Percentiles rank a stretch among this genome's conserved stretches.
Conservation (phyloP, 108 stramenopile species). For the Schizochytrium sp. region DNA sequence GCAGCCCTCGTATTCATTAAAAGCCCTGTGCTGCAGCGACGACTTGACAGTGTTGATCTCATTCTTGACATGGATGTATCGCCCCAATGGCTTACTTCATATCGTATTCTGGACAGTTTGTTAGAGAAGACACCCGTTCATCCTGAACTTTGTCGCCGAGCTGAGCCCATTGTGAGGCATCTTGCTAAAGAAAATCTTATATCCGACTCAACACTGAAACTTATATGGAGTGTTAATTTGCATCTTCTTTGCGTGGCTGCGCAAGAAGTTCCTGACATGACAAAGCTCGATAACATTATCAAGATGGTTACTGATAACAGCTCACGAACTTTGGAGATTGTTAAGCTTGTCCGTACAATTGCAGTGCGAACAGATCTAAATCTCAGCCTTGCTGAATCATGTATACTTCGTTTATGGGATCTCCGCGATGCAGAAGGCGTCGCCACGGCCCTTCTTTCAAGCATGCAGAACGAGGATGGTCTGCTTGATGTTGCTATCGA, state of each 20-base stretch:
- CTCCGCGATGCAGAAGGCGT: slow-evolving; percentile 22
- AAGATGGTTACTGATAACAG: not conserved
- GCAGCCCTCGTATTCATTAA: slow-evolving; percentile 1
- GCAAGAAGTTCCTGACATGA: not conserved
- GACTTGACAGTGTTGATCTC: slow-evolving; percentile 5
- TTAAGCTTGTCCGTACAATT: slow-evolving; percentile 1
- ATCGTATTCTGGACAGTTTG: not conserved
- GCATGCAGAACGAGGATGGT: not conserved
- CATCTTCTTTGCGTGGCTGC: slow-evolving; percentile 4
- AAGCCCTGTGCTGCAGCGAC: slow-evolving; percentile 13
- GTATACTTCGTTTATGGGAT: not conserved
- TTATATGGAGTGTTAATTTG: not conserved
- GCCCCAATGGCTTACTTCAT: not conserved
- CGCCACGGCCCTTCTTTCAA: not conserved
- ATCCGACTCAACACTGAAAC: not conserved
- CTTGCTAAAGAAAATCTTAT: slow-evolving; percentile 21
- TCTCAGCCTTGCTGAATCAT: not conserved
- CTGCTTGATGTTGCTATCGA: not conserved
- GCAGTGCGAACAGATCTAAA: slow-evolving; percentile 10
- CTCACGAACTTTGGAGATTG: not conserved
- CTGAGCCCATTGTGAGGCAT: not conserved
- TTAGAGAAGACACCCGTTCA: not conserved
- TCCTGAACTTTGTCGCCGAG: not conserved
- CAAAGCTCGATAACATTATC: not conserved
- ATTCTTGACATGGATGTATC: not conserved